Conservation (phyloP, 805 yeast genomes). For the Saccharomycopsis oosterbeekiorum region DNA sequence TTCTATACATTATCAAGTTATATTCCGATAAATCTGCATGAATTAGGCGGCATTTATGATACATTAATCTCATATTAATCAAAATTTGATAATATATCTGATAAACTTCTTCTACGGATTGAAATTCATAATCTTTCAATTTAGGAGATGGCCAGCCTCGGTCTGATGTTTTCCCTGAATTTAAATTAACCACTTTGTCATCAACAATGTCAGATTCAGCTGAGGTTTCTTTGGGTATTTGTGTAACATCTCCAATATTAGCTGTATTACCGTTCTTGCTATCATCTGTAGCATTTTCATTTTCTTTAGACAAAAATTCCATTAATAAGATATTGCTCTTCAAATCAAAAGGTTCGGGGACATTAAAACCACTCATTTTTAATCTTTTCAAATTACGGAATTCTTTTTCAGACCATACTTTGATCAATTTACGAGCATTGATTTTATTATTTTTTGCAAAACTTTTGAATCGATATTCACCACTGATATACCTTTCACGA, state of each 20-base stretch:
- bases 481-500: slow-evolving; percentile 90
- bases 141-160: slow-evolving; percentile 84
- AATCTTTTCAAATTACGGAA: slow-evolving; percentile 85
- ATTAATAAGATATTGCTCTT: slow-evolving; percentile 86
- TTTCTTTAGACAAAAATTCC: slow-evolving; percentile 76
- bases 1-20: slow-evolving; percentile 73
- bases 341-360: slow-evolving; percentile 85
- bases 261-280: neutral
- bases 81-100: slow-evolving; percentile 69
- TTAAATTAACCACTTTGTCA: neutral
- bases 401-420: slow-evolving; percentile 98
- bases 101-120: slow-evolving; percentile 53
- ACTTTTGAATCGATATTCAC: slow-evolving; percentile 87
- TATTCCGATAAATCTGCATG: slow-evolving; percentile 97
- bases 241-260: neutral
- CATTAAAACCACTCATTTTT: slow-evolving; percentile 70
- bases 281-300: slow-evolving; percentile 26
- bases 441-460: slow-evolving; percentile 63
- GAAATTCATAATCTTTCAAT: slow-evolving; percentile 71
- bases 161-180: neutral
- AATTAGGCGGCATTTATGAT: slow-evolving; percentile 78
- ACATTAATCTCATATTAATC: slow-evolving; percentile 77
- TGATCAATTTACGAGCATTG: slow-evolving; percentile 95
- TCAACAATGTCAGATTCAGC: neutral
- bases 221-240: neutral